Conservation (phyloP, 2,329 filamentous ascomycete genomes). For the Sporothrix pseudoabietina region DNA sequence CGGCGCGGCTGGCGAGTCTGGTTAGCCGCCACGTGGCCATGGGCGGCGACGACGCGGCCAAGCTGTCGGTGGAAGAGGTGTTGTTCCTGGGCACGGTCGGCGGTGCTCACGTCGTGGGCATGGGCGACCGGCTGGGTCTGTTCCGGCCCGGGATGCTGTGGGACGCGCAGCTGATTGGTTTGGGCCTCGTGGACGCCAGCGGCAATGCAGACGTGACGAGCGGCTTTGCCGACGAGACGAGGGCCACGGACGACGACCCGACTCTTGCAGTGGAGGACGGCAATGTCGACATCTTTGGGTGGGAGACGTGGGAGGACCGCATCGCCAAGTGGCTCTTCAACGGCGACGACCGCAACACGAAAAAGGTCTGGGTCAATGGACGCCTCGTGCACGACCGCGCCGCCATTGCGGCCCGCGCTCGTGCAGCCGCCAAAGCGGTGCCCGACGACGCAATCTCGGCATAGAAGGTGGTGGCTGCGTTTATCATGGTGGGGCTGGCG, state of each 20-base stretch:
- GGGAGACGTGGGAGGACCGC: slow-evolving; percentile 83
- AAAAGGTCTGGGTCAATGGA: slow-evolving; percentile 86
- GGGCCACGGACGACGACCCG: slow-evolving; percentile 1
- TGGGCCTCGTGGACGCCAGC: slow-evolving; percentile 55
- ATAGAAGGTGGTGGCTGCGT: slow-evolving; percentile 24
- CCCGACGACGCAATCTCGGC: neutral
- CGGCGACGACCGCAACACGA: slow-evolving; percentile 90
- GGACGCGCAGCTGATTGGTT: slow-evolving; percentile 81
- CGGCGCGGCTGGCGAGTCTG: slow-evolving; percentile 77
- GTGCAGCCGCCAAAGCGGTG: neutral
- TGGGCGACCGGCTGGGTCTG: slow-evolving; percentile 70
- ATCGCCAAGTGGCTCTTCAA: slow-evolving; percentile 94
- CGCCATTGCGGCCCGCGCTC: neutral
- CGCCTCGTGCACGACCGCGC: slow-evolving; percentile 69
- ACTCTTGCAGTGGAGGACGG: slow-evolving; percentile 48
- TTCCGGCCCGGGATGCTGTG: slow-evolving; percentile 88
- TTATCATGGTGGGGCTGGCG: slow-evolving; percentile 12
- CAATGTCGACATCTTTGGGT: slow-evolving; percentile 85
- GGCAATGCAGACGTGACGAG: slow-evolving; percentile 41
- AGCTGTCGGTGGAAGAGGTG: slow-evolving; percentile 81
- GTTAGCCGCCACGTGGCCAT: slow-evolving; percentile 74
- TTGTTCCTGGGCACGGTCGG: slow-evolving; percentile 86
- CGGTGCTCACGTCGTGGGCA: slow-evolving; percentile 77
- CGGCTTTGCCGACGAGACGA: slow-evolving; percentile 19
- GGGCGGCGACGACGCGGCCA: slow-evolving; percentile 55